Conservation (phyloP, 768 basidiomycete species). For the Psilocybe tampanensis region DNA sequence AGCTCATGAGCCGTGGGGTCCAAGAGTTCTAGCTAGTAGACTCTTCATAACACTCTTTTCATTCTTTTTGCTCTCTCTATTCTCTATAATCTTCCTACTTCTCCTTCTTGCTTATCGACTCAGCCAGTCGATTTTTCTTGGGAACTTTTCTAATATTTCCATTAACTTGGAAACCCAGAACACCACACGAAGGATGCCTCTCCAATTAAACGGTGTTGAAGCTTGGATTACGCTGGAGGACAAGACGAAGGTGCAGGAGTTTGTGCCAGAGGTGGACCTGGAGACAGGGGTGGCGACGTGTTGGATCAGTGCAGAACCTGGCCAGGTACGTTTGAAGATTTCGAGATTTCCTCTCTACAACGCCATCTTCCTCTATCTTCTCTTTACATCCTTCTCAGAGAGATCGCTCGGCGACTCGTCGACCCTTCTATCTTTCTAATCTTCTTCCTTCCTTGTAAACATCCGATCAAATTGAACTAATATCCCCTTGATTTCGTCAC, state of each 20-base stretch:
- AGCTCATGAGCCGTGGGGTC: conserved; percentile 4
- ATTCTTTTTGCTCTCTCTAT: conserved; percentile 4
- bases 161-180: conserved; percentile 9
- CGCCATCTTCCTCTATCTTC: neutral
- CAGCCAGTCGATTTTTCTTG: conserved; percentile 9
- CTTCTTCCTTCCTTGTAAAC: conserved; percentile 4
- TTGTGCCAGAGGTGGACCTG: conserved; percentile 27
- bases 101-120: conserved; percentile 1
- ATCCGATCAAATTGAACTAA: conserved; percentile 9
- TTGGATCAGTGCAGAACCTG: conserved; percentile 32
- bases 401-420: neutral
- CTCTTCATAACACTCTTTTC: conserved; percentile 15
- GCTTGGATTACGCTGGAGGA: conserved; percentile 32
- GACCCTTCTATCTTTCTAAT: neutral
- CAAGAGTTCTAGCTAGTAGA: conserved; percentile 18
- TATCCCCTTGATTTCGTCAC: conserved; percentile 9
- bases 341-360: neutral
- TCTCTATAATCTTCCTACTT: conserved; percentile 2
- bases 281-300: conserved; percentile 26
- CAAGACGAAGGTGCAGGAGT: conserved; percentile 28
- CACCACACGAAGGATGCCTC: conserved; percentile 19
- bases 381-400: neutral
- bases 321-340: conserved; percentile 27
- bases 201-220: conserved; percentile 30
- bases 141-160: neutral